Evolutionary conservation across 106 monocot species (phyloP).

Genomic region (Alisma plantagoaquatica): DNA sequence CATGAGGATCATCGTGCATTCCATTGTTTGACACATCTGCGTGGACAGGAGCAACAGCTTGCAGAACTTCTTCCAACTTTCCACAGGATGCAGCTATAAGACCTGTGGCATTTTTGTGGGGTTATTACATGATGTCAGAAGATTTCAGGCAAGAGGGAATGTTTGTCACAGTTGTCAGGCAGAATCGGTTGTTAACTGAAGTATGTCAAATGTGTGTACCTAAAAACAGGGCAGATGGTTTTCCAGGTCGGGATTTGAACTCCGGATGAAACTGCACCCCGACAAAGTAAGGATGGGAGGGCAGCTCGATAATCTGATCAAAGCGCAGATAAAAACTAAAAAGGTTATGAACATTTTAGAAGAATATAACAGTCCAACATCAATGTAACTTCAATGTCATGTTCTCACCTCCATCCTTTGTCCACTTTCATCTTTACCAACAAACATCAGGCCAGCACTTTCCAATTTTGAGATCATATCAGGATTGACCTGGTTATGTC

Average conservation of each 20-base stretch:
- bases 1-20: too few species aligned
- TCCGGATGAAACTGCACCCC: slow-evolving; percentile 99
- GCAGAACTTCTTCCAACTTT: slow-evolving; percentile 27
- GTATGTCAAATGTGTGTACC: too few species aligned
- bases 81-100: slow-evolving; percentile 57
- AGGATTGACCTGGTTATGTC: slow-evolving; percentile 72
- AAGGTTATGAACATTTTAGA: slow-evolving; percentile 37
- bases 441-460: slow-evolving; percentile 76
- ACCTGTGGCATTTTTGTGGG: slow-evolving; percentile 23
- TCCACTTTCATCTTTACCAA: slow-evolving; percentile 91
- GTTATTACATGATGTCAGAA: too few species aligned
- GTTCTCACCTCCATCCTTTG: slow-evolving; percentile 83
- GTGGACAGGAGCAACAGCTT: neutral
- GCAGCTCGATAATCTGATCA: slow-evolving; percentile 86
- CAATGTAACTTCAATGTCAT: neutral
- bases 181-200: too few species aligned
- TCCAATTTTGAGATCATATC: slow-evolving; percentile 66
- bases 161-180: too few species aligned
- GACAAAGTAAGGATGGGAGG: slow-evolving; percentile 73
- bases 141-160: neutral
- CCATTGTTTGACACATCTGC: neutral
- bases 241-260: slow-evolving; percentile 89
- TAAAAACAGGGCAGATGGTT: slow-evolving; percentile 76
- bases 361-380: neutral
- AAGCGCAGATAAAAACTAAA: neutral